These are phyloP conservation scores for Noccaea caerulescens DNA, from an alignment of 345 rosid genomes.

Conservation along the genomic window DNA sequence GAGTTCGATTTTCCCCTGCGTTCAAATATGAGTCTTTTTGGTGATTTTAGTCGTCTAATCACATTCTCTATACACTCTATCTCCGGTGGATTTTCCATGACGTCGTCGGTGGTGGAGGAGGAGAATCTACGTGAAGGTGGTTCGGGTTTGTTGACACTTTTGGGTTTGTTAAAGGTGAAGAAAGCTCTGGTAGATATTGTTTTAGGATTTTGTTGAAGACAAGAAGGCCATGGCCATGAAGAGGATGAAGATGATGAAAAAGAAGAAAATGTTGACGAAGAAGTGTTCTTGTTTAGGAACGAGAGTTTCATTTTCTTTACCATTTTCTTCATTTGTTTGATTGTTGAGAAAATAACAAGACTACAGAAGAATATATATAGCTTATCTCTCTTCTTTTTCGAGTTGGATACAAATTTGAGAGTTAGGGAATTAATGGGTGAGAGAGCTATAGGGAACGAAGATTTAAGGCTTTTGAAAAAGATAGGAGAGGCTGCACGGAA, in stretches of 20 bases:
- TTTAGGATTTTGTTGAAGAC: constrained; percentile 43
- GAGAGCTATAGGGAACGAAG: background rate
- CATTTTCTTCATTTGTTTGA: background rate
- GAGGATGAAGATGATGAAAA: constrained; percentile 29
- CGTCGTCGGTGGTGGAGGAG: constrained; percentile 45
- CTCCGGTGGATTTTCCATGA: constrained; percentile 23
- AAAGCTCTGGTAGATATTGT: constrained; percentile 41
- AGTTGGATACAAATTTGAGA: background rate
- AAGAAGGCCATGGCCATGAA: constrained; percentile 37
- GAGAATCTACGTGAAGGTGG: constrained; percentile 64
- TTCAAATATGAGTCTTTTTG: constrained; percentile 74
- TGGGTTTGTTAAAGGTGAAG: constrained; percentile 58
- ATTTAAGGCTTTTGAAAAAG: constrained; percentile 38
- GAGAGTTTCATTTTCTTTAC: constrained; percentile 49
- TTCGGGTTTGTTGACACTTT: constrained; percentile 45
- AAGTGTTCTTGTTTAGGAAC: constrained; percentile 41
- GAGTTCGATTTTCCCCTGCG: constrained; percentile 68
- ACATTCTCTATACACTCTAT: constrained; percentile 55
- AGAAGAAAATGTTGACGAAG: constrained; percentile 31
- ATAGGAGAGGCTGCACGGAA: constrained; percentile 14
- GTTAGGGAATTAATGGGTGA: background rate
- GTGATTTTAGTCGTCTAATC: constrained; percentile 61
- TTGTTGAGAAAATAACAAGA: constrained; percentile 8
- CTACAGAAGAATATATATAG: constrained; percentile 5
- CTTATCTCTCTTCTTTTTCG: constrained; percentile 4